Percentiles rank a stretch among this genome's conserved stretches.
phyloP scores from a whole-genome alignment of 306 rosid species.

The Cicer arietinum region DNA sequence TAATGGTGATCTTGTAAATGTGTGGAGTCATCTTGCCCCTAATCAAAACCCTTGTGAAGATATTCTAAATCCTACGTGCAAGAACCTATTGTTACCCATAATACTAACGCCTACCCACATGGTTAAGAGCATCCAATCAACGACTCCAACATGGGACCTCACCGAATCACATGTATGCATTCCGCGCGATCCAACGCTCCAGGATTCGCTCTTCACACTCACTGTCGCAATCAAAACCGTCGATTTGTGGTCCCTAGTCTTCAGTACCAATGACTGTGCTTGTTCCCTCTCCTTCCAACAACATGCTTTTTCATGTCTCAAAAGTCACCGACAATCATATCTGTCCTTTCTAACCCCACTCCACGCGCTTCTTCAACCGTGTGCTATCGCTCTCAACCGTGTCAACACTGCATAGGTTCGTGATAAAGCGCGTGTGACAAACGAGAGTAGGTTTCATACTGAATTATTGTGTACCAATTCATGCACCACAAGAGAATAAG shows the following conservation, averaged over 20 bases:
- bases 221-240: slow-evolving; percentile 53
- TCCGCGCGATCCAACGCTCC: slow-evolving; percentile 55
- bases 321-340: slow-evolving; percentile 47
- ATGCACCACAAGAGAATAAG: slow-evolving; percentile 54
- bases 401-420: slow-evolving; percentile 45
- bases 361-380: slow-evolving; percentile 38
- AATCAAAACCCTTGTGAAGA: too few relatives aligned
- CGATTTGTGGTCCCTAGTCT: slow-evolving; percentile 52
- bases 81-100: background rate
- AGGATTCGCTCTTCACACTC: slow-evolving; percentile 30
- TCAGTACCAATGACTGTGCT: slow-evolving; percentile 46
- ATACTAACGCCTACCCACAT: slow-evolving; percentile 46
- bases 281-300: slow-evolving; percentile 52
- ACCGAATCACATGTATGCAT: slow-evolving; percentile 56
- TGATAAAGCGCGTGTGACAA: slow-evolving; percentile 49
- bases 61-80: too few relatives aligned
- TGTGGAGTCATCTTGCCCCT: too few relatives aligned
- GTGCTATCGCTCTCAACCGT: background rate
- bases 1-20: too few relatives aligned
- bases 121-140: slow-evolving; percentile 50
- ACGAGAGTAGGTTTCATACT: slow-evolving; percentile 1
- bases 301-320: slow-evolving; percentile 46
- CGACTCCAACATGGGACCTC: slow-evolving; percentile 52
- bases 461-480: slow-evolving; percentile 38
- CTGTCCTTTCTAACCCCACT: slow-evolving; percentile 25